These are phyloP conservation scores for Paramarasmius palmivorus DNA, from an alignment of 1,284 basidiomycete genomes.

Conservation along the genomic window DNA sequence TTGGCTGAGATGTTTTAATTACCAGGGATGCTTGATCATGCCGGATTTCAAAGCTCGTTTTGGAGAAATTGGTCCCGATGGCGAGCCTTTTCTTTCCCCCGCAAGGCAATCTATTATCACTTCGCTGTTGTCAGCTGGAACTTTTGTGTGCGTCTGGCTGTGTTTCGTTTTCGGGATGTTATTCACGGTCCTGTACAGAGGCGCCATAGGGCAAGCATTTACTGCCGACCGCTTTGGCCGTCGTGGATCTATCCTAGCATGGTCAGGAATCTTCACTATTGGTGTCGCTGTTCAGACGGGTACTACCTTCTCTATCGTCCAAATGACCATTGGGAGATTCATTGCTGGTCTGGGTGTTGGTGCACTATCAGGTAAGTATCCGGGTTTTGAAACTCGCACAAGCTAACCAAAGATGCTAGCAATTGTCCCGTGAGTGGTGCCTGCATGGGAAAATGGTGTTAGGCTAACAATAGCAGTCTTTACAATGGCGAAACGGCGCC, in stretches of 20 bases:
- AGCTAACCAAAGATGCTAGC: too few relatives aligned
- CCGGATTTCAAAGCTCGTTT: constrained; percentile 73
- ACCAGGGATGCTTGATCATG: constrained; percentile 79
- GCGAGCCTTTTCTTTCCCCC: constrained; percentile 54
- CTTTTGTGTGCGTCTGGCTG: constrained; percentile 52
- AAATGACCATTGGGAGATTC: constrained; percentile 71
- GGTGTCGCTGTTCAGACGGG: constrained; percentile 74
- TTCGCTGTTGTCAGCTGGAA: constrained; percentile 77
- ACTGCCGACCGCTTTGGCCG: constrained; percentile 76
- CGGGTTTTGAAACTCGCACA: too few relatives aligned
- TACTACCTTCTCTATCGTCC: constrained; percentile 58
- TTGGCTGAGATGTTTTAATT: not conserved
- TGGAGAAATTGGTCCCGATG: constrained; percentile 52
- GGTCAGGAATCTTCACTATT: constrained; percentile 74
- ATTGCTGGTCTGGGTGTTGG: constrained; percentile 77
- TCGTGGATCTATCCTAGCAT: constrained; percentile 71
- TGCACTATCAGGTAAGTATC: constrained; percentile 60
- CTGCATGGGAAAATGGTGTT: not conserved
- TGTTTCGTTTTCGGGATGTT: not conserved
- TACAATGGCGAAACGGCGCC: constrained; percentile 83
- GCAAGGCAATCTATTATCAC: constrained; percentile 73
- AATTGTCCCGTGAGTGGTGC: constrained; percentile 59
- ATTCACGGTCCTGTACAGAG: constrained; percentile 36
- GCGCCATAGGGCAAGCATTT: constrained; percentile 73
- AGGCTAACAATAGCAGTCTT: constrained; percentile 32